Base-by-base conservation (phyloP, 1,284 basidiomycete genomes). In the Irpex lacteus region DNA sequence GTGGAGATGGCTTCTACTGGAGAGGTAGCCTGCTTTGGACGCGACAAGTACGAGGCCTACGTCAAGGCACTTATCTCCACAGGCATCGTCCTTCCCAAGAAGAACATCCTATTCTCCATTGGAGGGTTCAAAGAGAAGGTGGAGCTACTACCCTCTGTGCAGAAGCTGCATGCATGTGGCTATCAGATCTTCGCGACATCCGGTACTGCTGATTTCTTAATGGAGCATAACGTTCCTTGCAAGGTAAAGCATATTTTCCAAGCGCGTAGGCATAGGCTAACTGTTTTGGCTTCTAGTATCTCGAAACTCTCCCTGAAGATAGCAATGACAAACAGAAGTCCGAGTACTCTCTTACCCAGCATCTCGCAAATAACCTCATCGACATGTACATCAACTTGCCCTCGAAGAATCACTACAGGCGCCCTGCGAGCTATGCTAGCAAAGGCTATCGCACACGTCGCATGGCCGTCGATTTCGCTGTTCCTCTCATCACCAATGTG, bases 1-100 rank as follows among this genome's bases (percentile, higher is more conserved):
- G 97, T 99, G 60, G 97, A 99, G 82, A 99, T 99, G 97, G 97
- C 97, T 15, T 98, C 97, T n/a, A 99, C 97, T 1, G 97, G 97
- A 69, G 97, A 99, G 77, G 97, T 99, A 36, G 98, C 98, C 47
- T 98, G 97, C 78, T 99, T 99, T 77, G 97, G 98, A 34, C 89
- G 86, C 70, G 92, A 99, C 83, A 98, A 97, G 80, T 98, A 98
- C 77, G 97, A 99, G 76, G 97, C 97, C 5, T 99, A 99, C 77
- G 83, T 98, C 73, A 98, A 98, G 81, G 96, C 95, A 3, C 84
- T 98, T 68, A 94, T 99, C 69, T 97, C 97, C 32, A 98, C 97
- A 2, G 96, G 97, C 40, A 98, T 98, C 72, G 85, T 91, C 47
- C 89, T 90, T 1, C 98, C 97, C 44, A 95, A 97, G 84, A 96